Evolutionary conservation across 106 monocot species (phyloP).

Genomic region (Dendrobium huoshanense): DNA sequence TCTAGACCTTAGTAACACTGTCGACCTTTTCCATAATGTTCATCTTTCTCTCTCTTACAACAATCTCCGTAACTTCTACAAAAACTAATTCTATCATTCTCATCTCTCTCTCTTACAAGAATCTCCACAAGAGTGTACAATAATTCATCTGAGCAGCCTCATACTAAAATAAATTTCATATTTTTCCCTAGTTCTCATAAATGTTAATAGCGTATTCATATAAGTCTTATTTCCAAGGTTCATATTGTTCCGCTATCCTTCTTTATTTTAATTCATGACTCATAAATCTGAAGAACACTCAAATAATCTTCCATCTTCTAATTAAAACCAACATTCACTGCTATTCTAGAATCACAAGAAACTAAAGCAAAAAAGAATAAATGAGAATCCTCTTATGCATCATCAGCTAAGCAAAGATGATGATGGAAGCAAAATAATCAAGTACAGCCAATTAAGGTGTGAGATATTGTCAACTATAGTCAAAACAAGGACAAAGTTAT

Average conservation of each 20-base stretch:
- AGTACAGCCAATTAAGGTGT: background rate
- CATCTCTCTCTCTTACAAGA: too few species aligned
- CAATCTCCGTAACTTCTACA: constrained; percentile 14
- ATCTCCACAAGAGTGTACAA: too few species aligned
- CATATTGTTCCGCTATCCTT: background rate
- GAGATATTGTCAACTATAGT: background rate
- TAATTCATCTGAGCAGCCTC: too few species aligned
- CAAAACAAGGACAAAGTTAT: background rate
- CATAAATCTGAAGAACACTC: background rate
- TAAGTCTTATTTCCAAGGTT: too few species aligned
- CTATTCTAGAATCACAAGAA: background rate
- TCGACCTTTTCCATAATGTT: background rate
- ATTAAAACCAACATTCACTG: background rate
- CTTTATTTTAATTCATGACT: background rate
- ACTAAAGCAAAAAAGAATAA: background rate
- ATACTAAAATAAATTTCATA: too few species aligned
- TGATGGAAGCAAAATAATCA: background rate
- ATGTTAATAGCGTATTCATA: too few species aligned
- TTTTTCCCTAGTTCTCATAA: too few species aligned
- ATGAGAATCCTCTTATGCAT: background rate
- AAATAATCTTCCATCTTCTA: background rate
- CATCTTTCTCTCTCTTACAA: background rate
- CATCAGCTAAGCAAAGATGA: background rate
- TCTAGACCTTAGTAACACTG: background rate
- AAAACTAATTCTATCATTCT: background rate